Evolutionary conservation across 805 yeast genomes (phyloP).

Genomic region (Saturnispora besseyi): DNA sequence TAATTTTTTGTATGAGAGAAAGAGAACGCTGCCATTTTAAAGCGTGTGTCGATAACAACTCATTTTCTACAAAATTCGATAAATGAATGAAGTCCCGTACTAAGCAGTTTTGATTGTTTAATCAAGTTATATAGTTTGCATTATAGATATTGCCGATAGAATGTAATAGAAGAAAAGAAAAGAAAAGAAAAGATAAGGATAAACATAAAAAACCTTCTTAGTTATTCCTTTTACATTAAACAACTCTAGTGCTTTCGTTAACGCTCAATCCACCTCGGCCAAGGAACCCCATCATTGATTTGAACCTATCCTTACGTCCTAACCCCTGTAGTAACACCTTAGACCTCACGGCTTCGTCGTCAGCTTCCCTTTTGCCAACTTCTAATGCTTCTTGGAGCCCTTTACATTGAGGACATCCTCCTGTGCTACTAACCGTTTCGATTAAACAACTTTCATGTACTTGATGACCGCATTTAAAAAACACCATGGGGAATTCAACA

Average conservation of each 20-base stretch:
- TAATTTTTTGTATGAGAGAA: neutral
- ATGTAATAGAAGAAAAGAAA: no score
- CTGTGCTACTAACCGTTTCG: conserved; percentile 11
- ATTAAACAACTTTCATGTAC: conserved; percentile 68
- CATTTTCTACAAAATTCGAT: no score
- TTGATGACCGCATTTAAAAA: conserved; percentile 80
- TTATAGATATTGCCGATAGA: no score
- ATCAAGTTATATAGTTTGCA: no score
- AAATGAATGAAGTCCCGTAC: no score
- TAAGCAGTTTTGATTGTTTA: no score
- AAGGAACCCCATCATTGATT: conserved; percentile 68
- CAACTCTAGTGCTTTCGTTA: neutral
- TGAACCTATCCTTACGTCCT: conserved; percentile 54
- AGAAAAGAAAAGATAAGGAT: no score
- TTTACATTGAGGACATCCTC: conserved; percentile 65
- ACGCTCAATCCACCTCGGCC: conserved; percentile 69
- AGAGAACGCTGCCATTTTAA: neutral
- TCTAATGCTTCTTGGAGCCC: conserved; percentile 61
- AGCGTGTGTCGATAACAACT: neutral
- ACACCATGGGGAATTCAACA: conserved; percentile 70
- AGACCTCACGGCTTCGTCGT: conserved; percentile 49
- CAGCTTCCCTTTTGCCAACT: conserved; percentile 50
- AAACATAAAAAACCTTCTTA: no score
- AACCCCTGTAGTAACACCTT: conserved; percentile 57
- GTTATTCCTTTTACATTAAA: no score